Evolutionary conservation across 2,329 filamentous ascomycete genomes (phyloP), one percentile per base, ranked within the genome.

Genomic region (Aspergillus phoenicis): DNA sequence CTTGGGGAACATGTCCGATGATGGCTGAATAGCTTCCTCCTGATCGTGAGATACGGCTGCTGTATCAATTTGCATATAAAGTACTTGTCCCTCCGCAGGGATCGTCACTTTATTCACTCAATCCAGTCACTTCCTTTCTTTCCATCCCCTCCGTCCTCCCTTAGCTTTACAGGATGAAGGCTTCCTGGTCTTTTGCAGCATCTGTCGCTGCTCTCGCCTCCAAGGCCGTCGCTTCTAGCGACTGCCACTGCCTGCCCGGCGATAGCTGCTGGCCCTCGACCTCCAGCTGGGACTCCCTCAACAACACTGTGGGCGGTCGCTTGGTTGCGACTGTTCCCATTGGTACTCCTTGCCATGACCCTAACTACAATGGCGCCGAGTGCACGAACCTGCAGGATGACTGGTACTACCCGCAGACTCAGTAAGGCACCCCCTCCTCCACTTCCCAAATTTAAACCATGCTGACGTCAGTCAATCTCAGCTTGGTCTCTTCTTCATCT

Each of bases 261-360:
- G 73, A 80, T 54, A 51, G 61, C 24, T 80, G 78, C 63, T 79
- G 77, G 77, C 71, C 76, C 64, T 64, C 68, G 4, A n/a, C 61
- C 1, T 59, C 67, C 5, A 62, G 62, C n/a, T 78, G 77, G 76
- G 59, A 64, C 3, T 56, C 64, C 7, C 65, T 80, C 38, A 80
- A 79, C 64, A 60, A 58, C 49, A 77, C 76, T 3, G 72, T 79
- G 5, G 69, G 66, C 26, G 77, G 77, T 47, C 72, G 71, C 56
- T 66, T 80, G 52, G 64, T 79, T 8, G 69, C 71, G 3, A 79
- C 77, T 15, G 71, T 77, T 4, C 77, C 77, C 15, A 70, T 79
- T 15, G 77, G 73, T 6, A 70, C 68, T 22, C 71, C 73, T 26
- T 78, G 76, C 61, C 75, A 78, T 58, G 73, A 64, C 30, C 66